Evolutionary conservation across 169 alveolate species (phyloP).

Genomic region (Cryptosporidium parvum): DNA sequence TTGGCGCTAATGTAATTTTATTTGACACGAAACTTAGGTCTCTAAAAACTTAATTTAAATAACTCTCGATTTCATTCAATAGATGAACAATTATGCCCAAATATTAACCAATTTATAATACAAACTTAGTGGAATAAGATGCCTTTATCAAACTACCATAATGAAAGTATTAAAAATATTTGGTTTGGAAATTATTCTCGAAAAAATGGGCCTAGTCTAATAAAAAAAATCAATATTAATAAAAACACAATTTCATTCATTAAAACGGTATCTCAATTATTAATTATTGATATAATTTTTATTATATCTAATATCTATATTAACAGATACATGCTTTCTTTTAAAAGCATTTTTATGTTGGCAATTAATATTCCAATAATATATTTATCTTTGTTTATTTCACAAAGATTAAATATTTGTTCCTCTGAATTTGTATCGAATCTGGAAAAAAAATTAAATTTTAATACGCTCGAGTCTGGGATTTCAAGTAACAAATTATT

Average conservation of each 20-base stretch:
- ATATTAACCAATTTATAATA: not conserved
- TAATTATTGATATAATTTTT: constrained; percentile 21
- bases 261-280: not conserved
- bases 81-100: not conserved
- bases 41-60: not conserved
- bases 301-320: not conserved
- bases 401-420: not conserved
- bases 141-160: not conserved
- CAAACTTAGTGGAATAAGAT: not conserved
- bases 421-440: not conserved
- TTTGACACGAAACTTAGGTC: constrained; percentile 28
- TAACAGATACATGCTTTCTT: not conserved
- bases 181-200: not conserved
- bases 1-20: not conserved
- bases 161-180: not conserved
- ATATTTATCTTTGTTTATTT: not conserved
- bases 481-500: not conserved
- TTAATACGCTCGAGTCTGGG: not conserved
- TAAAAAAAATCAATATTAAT: not conserved
- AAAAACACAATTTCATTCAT: not conserved
- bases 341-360: not conserved
- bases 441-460: not conserved
- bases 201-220: not conserved
- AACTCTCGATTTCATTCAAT: not conserved
- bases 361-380: not conserved